Conservation (phyloP, 1,284 basidiomycete species). For the Ustilago esculenta region DNA sequence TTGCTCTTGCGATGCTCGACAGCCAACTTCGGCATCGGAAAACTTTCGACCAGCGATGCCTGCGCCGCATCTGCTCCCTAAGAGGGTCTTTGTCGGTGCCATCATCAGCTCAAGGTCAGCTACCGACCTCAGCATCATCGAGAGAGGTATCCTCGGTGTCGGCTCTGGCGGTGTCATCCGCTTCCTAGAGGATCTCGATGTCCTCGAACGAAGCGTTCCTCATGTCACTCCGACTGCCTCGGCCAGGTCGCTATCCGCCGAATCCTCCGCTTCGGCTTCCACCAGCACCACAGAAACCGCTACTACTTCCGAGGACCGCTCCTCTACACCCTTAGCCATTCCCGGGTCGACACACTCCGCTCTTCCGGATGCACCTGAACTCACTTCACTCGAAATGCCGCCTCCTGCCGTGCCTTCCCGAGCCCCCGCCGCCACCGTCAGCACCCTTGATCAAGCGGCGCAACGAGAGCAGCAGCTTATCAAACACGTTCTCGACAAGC, state of each 20-base stretch:
- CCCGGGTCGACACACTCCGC: constrained; percentile 18
- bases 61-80: constrained; percentile 49
- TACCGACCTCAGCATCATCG: constrained; percentile 49
- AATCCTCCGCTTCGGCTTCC: constrained; percentile 24
- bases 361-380: constrained; percentile 34
- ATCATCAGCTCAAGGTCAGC: constrained; percentile 51
- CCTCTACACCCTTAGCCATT: constrained; percentile 49
- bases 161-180: constrained; percentile 55
- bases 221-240: constrained; percentile 3
- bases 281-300: constrained; percentile 16
- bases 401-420: constrained; percentile 33
- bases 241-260: constrained; percentile 8
- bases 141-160: constrained; percentile 56
- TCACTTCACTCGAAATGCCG: constrained; percentile 44
- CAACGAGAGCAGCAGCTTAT: constrained; percentile 42
- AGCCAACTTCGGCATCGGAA: constrained; percentile 47
- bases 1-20: neutral
- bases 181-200: constrained; percentile 59
- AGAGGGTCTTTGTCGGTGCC: constrained; percentile 58
- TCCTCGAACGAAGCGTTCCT: constrained; percentile 24
- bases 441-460: constrained; percentile 17
- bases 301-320: constrained; percentile 29
- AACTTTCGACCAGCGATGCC: constrained; percentile 53
- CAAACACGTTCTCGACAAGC: constrained; percentile 35
- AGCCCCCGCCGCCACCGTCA: constrained; percentile 7